phyloP scores from a whole-genome alignment of 148 eudicot genomes.

The Rhododendron simsii region DNA sequence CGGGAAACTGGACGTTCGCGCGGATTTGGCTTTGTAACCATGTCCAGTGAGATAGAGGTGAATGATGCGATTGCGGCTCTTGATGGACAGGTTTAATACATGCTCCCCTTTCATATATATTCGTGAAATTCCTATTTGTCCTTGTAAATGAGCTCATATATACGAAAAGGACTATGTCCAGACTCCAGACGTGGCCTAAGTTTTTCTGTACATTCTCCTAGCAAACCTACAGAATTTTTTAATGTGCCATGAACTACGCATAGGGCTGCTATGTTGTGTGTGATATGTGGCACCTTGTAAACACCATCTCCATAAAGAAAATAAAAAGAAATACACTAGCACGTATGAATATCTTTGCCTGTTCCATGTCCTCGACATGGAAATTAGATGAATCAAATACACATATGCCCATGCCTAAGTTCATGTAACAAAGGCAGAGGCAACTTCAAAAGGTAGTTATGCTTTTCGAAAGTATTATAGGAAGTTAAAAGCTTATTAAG shows the following conservation, averaged over 20 bases:
- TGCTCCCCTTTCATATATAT: not conserved
- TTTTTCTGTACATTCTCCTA: not conserved
- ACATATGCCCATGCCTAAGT: not conserved
- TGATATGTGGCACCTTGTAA: not conserved
- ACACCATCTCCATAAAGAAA: not conserved
- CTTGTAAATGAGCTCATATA: not conserved
- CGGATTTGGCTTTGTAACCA: conserved; percentile 84
- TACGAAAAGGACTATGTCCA: not conserved
- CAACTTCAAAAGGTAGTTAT: not conserved
- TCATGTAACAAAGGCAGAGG: not conserved
- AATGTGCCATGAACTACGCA: not conserved
- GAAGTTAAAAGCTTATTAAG: not conserved
- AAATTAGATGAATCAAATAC: not conserved
- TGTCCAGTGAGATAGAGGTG: conserved; percentile 64
- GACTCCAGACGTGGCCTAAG: too few species aligned
- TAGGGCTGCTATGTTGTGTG: not conserved
- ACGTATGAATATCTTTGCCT: not conserved
- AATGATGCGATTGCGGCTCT: conserved; percentile 77
- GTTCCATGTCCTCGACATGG: not conserved
- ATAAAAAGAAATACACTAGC: not conserved
- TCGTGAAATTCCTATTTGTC: not conserved
- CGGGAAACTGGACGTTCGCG: conserved; percentile 75
- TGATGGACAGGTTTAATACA: conserved; percentile 60
- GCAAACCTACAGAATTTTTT: not conserved
- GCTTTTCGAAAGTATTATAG: not conserved